phyloP scores from a whole-genome alignment of 2,329 filamentous ascomycete species.

The Aspergillus costaricaensis region DNA sequence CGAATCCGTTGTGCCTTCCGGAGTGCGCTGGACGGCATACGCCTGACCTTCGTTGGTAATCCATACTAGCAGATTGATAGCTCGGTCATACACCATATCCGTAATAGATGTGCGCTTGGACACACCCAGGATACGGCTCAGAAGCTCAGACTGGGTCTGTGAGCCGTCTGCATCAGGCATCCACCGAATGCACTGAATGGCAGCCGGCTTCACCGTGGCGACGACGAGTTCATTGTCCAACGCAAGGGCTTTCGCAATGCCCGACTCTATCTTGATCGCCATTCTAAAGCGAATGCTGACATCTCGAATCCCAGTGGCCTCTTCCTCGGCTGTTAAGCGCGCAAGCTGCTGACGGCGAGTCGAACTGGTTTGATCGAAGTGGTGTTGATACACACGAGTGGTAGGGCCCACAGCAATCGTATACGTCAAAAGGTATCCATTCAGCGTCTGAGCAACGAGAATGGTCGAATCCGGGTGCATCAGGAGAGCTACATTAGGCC shows the following conservation, averaged over 20 bases:
- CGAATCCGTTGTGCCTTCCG: conserved; percentile 44
- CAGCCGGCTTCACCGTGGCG: conserved; percentile 84
- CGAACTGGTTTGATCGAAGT: conserved; percentile 60
- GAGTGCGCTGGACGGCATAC: conserved; percentile 80
- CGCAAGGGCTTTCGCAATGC: conserved; percentile 82
- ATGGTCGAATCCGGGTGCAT: conserved; percentile 91
- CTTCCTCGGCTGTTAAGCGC: conserved; percentile 69
- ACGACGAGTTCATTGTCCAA: conserved; percentile 92
- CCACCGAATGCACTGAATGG: conserved; percentile 97
- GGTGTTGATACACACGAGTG: conserved; percentile 80
- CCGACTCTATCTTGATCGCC: conserved; percentile 97
- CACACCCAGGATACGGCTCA: conserved; percentile 84
- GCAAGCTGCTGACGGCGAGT: conserved; percentile 49
- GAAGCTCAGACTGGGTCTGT: conserved; percentile 86
- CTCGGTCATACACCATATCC: conserved; percentile 90
- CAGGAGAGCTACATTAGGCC: conserved; percentile 78
- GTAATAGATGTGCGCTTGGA: conserved; percentile 73
- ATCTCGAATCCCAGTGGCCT: conserved; percentile 79
- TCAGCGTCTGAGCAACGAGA: conserved; percentile 81
- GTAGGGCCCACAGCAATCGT: conserved; percentile 82
- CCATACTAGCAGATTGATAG: conserved; percentile 96
- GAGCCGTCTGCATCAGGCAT: conserved; percentile 76
- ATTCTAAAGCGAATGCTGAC: conserved; percentile 90
- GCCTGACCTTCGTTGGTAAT: conserved; percentile 82
- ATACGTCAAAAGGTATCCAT: conserved; percentile 91